phyloP scores from a whole-genome alignment of 352 stramenopile genomes.

The Globisporangium abappressorium region DNA sequence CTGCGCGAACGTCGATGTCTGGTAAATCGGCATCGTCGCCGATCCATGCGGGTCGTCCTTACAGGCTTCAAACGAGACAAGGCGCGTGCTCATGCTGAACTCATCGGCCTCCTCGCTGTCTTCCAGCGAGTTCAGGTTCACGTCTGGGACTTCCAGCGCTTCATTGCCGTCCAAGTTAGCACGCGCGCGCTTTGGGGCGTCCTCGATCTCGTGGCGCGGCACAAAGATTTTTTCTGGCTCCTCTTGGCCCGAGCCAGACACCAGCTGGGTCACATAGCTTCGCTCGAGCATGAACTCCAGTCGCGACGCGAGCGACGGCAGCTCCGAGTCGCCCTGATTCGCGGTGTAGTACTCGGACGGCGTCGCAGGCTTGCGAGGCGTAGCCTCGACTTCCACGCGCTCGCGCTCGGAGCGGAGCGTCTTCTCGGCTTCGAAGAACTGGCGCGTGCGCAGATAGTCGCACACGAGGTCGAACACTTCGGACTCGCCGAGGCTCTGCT shows the following conservation, averaged over 20 bases:
- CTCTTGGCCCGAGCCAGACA: conserved; percentile 56
- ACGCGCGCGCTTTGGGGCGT: conserved; percentile 41
- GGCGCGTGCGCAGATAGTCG: conserved; percentile 82
- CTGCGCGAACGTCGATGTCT: conserved; percentile 90
- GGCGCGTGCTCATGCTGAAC: conserved; percentile 66
- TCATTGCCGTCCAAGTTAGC: conserved; percentile 79
- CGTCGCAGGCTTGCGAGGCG: conserved; percentile 11
- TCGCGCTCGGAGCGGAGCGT: conserved; percentile 72
- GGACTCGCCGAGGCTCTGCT: conserved; percentile 78
- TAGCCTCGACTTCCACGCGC: conserved; percentile 25
- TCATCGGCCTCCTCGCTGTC: conserved; percentile 37
- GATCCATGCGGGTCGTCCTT: conserved; percentile 89
- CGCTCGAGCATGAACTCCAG: conserved; percentile 81
- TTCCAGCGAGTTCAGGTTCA: conserved; percentile 31
- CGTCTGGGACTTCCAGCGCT: conserved; percentile 38
- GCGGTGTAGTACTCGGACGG: conserved; percentile 25
- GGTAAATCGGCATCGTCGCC: conserved; percentile 91
- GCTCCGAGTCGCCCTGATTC: conserved; percentile 36
- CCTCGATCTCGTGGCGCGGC: conserved; percentile 59
- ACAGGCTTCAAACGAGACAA: conserved; percentile 80
- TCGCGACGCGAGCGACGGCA: conserved; percentile 47
- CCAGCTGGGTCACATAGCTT: conserved; percentile 82
- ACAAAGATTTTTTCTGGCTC: conserved; percentile 81
- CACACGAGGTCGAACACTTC: conserved; percentile 88
- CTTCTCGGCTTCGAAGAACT: conserved; percentile 83